Evolutionary conservation across 257 asterid species (phyloP).

Genomic region (Penstemon eatonii): DNA sequence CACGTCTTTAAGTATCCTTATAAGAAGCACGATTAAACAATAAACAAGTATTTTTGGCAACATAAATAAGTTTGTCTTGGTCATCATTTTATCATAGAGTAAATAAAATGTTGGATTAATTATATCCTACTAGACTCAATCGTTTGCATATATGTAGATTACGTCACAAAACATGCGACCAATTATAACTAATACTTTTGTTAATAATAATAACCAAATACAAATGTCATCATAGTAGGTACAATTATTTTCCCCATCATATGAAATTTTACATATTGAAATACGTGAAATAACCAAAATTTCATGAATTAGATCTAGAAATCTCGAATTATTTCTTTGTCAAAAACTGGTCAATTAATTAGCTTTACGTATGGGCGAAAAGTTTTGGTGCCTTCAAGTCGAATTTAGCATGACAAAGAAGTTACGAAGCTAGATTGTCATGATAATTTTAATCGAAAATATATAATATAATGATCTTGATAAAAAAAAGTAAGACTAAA

Average conservation of each 20-base stretch:
- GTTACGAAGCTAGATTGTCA: too few relatives aligned
- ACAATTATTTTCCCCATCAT: background rate
- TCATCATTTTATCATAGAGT: background rate
- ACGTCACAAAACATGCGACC: constrained; percentile 30
- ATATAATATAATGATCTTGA: background rate
- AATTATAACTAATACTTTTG: background rate
- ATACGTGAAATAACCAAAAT: too few relatives aligned
- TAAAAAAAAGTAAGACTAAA: background rate
- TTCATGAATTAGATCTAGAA: too few relatives aligned
- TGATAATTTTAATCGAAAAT: background rate
- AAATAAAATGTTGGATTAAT: background rate
- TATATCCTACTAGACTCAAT: constrained; percentile 1
- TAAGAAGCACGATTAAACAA: background rate
- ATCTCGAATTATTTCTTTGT: too few relatives aligned
- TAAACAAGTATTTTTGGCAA: too few relatives aligned
- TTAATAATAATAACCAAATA: background rate
- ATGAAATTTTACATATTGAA: too few relatives aligned
- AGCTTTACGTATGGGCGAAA: too few relatives aligned
- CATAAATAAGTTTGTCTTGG: background rate
- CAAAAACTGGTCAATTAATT: too few relatives aligned
- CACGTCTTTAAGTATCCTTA: constrained; percentile 22
- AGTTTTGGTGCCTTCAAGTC: too few relatives aligned
- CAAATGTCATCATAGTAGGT: background rate
- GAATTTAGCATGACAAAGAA: too few relatives aligned
- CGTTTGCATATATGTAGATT: constrained; percentile 11